Base-by-base conservation (phyloP, 768 basidiomycete genomes). In the Mrakia hoshinonis region DNA sequence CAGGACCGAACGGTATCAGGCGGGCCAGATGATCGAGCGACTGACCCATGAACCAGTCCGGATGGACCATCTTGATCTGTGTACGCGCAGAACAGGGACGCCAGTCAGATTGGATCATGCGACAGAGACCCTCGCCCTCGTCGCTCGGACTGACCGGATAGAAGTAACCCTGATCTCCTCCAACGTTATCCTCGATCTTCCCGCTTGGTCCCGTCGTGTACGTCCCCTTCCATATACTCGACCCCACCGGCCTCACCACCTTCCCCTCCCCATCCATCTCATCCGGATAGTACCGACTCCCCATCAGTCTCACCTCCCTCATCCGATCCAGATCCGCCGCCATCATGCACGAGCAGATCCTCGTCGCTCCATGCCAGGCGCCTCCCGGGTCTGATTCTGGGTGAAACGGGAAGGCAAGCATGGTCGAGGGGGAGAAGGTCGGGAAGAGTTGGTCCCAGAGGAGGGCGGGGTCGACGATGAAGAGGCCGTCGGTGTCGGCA, bases 171-270 rank as follows among this genome's bases (percentile, higher is more conserved):
- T 61, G 58, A 38, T 61, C 58, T 38, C 58, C 58, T 61, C 58
- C 58, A 3, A 61, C 58, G 36, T 61, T 61, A 38, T 61, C 58
- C 58, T 61, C 58, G 58, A 61, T 61, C 58, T 61, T 61, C 36
- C 58, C 58, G 6, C 31, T 36, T 20, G 31, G 31, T 6, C 58
- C 58, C 18, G 58, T 61, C 36, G 58, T 61, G 22, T 61, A 61
- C 12, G 58, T 61, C 11, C 58, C 58, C 34, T 36, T 15, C 58
- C 58, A 61, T 13, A 61, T 61, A 4, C 31, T 36, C 20, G 34
- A 36, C 1, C 58, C 58, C 31, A 61, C 58, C 3, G 58, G 58
- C 18, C 58, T 31, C 12, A 61, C 58, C 31, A 61, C 34, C 13
- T n/a, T 61, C 4, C 34, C 58, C 13, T 4, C 36, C 58, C 11